Evolutionary conservation across 2,329 filamentous ascomycete species (phyloP).

Genomic region (Colletotrichum phormii): DNA sequence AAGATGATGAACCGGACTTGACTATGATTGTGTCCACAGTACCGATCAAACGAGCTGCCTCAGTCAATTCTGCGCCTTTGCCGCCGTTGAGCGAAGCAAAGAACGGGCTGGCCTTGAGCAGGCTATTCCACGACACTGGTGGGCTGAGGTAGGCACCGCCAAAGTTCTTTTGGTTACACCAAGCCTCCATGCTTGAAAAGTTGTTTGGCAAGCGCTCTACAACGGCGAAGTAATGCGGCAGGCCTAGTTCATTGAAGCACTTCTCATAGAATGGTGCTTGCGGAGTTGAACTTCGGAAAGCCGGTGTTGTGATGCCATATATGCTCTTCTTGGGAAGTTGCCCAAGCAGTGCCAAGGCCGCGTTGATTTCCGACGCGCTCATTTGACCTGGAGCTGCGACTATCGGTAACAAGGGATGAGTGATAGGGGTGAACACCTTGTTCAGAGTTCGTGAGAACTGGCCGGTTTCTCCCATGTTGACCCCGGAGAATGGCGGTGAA

Average conservation of each 20-base stretch:
- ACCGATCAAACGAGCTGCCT: conserved; percentile 82
- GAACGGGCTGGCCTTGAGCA: conserved; percentile 67
- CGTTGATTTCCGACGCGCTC: conserved; percentile 87
- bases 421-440: conserved; percentile 88
- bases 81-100: conserved; percentile 63
- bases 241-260: conserved; percentile 83
- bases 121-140: conserved; percentile 70
- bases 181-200: conserved; percentile 74
- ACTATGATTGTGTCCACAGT: conserved; percentile 86
- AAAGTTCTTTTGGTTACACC: conserved; percentile 80
- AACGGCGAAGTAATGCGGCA: conserved; percentile 84
- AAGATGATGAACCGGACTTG: conserved; percentile 57
- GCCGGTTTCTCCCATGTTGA: conserved; percentile 90
- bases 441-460: conserved; percentile 87
- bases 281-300: conserved; percentile 71
- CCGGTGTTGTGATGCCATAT: conserved; percentile 81
- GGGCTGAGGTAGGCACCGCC: conserved; percentile 86
- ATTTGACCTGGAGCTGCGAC: conserved; percentile 89
- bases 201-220: conserved; percentile 77
- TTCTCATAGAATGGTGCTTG: conserved; percentile 90
- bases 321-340: conserved; percentile 84
- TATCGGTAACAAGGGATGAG: conserved; percentile 84
- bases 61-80: conserved; percentile 71
- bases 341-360: conserved; percentile 80
- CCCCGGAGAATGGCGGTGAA: conserved; percentile 80